Percentiles rank a stretch among this genome's conserved stretches.
These are phyloP conservation scores for Beta vulgaris DNA, from an alignment of 148 eudicot genomes.

Conservation along the genomic window DNA sequence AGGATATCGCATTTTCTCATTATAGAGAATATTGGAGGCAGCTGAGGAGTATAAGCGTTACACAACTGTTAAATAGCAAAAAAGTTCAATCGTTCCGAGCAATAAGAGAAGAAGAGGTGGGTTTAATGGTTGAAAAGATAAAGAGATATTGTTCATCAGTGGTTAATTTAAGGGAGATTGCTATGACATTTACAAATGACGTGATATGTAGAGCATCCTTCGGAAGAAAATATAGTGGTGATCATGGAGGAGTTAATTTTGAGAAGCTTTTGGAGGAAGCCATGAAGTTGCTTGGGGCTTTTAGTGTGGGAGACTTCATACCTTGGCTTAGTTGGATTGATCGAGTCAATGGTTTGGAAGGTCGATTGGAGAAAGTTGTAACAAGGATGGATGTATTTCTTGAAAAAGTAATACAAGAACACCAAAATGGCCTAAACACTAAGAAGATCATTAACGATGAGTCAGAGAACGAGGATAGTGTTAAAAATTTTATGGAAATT, in stretches of 20 bases:
- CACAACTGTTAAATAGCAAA: conserved; percentile 34
- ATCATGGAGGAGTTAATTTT: conserved; percentile 23
- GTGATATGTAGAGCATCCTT: conserved; percentile 3
- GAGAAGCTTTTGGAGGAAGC: conserved; percentile 18
- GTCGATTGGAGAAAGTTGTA: conserved; percentile 28
- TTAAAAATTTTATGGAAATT: conserved; percentile 30
- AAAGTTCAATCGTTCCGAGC: conserved; percentile 25
- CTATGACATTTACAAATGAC: neutral
- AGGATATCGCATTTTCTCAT: conserved; percentile 25
- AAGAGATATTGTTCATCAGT: neutral
- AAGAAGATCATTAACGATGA: neutral
- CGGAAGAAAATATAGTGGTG: conserved; percentile 12
- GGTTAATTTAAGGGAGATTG: neutral
- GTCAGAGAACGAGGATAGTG: neutral
- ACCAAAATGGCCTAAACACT: neutral
- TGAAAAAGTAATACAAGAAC: conserved; percentile 32
- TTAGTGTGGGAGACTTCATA: conserved; percentile 35
- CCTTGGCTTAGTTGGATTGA: conserved; percentile 54
- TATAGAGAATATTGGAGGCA: conserved; percentile 45
- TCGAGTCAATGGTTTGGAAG: conserved; percentile 27
- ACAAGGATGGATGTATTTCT: conserved; percentile 40
- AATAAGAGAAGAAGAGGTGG: conserved; percentile 27
- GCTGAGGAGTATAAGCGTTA: conserved; percentile 29
- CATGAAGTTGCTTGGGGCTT: conserved; percentile 24
- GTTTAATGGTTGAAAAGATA: conserved; percentile 19